phyloP scores from a whole-genome alignment of 2,329 filamentous ascomycete genomes.

The Knoxdaviesia capensis region DNA sequence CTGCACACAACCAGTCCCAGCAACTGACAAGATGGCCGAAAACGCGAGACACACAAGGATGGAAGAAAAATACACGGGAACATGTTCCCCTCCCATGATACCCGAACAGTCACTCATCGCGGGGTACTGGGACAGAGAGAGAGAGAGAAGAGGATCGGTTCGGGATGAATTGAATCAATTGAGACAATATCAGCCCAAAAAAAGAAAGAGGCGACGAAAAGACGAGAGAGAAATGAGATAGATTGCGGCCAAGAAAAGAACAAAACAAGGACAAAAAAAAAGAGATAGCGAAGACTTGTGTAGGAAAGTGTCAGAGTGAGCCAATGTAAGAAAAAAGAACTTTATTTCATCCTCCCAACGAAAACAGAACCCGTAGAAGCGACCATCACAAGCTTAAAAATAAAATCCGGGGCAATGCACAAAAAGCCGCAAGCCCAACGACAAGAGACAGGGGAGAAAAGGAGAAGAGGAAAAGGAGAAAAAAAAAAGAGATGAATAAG shows the following conservation, averaged over 20 bases:
- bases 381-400: neutral
- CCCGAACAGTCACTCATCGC: no score
- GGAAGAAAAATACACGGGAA: neutral
- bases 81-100: neutral
- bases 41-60: no score
- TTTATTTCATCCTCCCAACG: no score
- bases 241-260: neutral
- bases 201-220: neutral
- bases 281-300: conserved; percentile 1
- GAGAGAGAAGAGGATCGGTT: no score
- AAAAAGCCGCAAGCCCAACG: neutral
- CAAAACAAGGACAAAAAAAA: neutral
- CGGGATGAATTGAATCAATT: no score
- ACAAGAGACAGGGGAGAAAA: neutral
- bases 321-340: neutral
- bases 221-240: neutral
- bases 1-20: no score
- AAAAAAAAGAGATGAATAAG: neutral
- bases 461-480: neutral
- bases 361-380: neutral
- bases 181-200: neutral
- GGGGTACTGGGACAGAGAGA: no score
- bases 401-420: neutral
- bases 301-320: conserved; percentile 1
- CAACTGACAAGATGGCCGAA: no score